Base-by-base conservation (phyloP, 2,329 filamentous ascomycete species). In the Colletotrichum brevisporum region DNA sequence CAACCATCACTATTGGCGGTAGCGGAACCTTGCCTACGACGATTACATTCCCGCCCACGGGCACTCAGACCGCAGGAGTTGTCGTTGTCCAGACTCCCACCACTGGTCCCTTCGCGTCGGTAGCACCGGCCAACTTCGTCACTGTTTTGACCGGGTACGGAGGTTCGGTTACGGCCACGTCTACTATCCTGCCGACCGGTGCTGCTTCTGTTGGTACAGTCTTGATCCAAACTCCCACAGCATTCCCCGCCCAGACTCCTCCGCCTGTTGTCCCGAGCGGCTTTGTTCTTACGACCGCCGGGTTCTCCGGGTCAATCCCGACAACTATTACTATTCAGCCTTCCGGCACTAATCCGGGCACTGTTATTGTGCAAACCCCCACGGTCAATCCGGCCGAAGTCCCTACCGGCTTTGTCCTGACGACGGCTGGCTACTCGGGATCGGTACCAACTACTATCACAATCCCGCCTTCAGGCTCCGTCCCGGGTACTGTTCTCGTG, bases 161-260 rank as follows among this genome's bases (percentile, higher is more conserved):
- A n/a, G 66, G 66, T 13, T 52, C 61, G 13, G 50, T 55, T 27
- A 51, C 66, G 9, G 39, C 60, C 6, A 69, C 63, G 9, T n/a
- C 50, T 6, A 69, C 66, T 3, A 65, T 69, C 31, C 50, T 51
- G 39, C 66, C 66, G 8, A 51, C 54, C 3, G 66, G 54, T 1
- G n/a, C 27, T 13, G 50, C 27, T 10, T 58, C 62, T 2, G 27
- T 65, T 12, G 66, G 61, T 13, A 60, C 55, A 41, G 50, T 69
- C 2, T 13, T 69, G 21, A 54, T 69, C 36, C 66, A 69, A 55
- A 69, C 66, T 18, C 61, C 66, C 9, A 67, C 64, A 3, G 18
- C 18, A 1, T 52, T n/a, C 1, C 52, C 45, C 16, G 51, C 27
- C 3, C 39, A 21, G 18, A 26, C 54, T 5, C 5, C 18, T 5